Evolutionary conservation across 2,329 filamentous ascomycete genomes (phyloP).

Genomic region (Pezicula carpinea): DNA sequence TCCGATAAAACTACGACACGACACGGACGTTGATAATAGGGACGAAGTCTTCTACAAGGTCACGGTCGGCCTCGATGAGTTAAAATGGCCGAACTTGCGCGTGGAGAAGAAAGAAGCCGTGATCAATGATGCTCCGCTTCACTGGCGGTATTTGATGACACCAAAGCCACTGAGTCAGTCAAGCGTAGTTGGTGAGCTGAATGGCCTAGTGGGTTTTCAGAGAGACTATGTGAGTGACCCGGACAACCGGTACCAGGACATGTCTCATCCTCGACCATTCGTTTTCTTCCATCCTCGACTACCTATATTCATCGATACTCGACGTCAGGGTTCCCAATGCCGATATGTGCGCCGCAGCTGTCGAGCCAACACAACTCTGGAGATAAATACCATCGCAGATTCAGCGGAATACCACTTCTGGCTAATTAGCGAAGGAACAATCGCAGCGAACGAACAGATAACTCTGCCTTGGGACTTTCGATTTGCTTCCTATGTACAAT

Average conservation of each 20-base stretch:
- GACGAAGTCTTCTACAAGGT: constrained; percentile 63
- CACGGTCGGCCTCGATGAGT: constrained; percentile 26
- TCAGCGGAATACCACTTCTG: constrained; percentile 85
- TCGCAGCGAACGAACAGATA: constrained; percentile 59
- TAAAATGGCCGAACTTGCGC: constrained; percentile 25
- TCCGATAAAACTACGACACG: constrained; percentile 60
- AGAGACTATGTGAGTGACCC: constrained; percentile 65
- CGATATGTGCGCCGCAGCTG: constrained; percentile 93
- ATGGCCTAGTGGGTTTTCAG: constrained; percentile 70
- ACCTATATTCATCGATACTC: constrained; percentile 88
- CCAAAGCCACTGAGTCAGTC: constrained; percentile 30
- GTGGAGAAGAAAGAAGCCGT: constrained; percentile 20
- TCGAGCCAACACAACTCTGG: constrained; percentile 80
- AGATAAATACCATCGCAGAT: constrained; percentile 72
- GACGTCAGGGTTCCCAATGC: constrained; percentile 78
- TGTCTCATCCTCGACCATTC: constrained; percentile 63
- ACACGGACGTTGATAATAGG: constrained; percentile 58
- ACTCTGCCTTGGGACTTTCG: constrained; percentile 66
- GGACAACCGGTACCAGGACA: constrained; percentile 63
- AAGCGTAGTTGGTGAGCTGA: constrained; percentile 60
- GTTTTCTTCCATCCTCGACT: constrained; percentile 85
- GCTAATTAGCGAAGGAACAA: constrained; percentile 77
- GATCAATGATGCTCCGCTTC: constrained; percentile 44
- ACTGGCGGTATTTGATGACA: constrained; percentile 63
- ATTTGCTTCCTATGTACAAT: constrained; percentile 49